phyloP scores from a whole-genome alignment of 768 basidiomycete species.

The Suillus lakei region DNA sequence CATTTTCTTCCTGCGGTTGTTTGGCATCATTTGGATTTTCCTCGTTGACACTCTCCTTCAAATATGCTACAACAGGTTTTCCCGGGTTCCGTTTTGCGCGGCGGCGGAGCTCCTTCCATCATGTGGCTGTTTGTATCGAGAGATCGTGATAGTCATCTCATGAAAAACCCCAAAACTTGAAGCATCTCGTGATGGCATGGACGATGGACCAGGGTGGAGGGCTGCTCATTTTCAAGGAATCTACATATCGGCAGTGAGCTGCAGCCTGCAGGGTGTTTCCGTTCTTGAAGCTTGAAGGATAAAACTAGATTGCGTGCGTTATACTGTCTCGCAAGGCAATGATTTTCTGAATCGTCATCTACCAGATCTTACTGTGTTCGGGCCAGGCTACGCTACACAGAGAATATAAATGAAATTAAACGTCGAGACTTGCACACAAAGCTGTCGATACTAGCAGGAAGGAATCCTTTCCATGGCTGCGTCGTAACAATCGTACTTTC shows the following conservation, averaged over 20 bases:
- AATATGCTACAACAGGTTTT: no score
- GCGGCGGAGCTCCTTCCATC: no score
- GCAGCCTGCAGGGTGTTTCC: background rate
- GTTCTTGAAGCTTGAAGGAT: no score
- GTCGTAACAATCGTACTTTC: background rate
- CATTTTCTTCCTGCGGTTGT: slow-evolving; percentile 1
- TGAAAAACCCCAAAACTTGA: background rate
- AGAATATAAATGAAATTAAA: background rate
- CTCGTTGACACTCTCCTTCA: no score
- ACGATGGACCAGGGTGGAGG: background rate
- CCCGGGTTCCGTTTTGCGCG: no score
- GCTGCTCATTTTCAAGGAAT: background rate
- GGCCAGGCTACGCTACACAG: background rate
- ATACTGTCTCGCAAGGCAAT: background rate
- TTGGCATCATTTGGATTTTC: background rate
- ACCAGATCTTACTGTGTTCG: background rate
- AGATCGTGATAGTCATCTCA: background rate
- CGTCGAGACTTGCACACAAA: no score
- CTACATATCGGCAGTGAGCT: background rate
- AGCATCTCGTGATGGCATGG: background rate
- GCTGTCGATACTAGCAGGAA: no score
- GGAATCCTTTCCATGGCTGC: background rate
- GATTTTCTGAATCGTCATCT: background rate
- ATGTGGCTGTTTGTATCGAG: background rate
- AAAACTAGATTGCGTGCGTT: background rate